Evolutionary conservation across 495 filamentous ascomycete species (phyloP), one percentile per base, ranked within the genome.

Genomic region (Aspergillus asperescens): DNA sequence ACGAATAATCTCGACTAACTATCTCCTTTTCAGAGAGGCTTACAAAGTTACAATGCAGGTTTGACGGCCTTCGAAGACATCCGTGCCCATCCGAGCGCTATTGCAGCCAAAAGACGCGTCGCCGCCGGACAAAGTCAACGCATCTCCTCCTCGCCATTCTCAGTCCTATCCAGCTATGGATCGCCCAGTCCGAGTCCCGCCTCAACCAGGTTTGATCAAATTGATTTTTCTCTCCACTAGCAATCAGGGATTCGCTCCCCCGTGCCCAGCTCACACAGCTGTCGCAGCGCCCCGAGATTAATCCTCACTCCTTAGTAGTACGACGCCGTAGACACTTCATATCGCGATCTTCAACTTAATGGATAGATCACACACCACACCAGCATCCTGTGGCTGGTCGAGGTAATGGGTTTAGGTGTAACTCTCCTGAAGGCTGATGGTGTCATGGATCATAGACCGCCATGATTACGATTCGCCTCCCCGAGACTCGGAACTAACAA

Each of bases 111-210:
- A 35, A 16, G n/a, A 35, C 44, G 44, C 44, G 44, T 24, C 29
- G n/a, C 20, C 44, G 18, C 27, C 7, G 37, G 2, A 2, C 20
- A 15, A 24, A 18, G 32, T n/a, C 44, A 5, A 22, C 15, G 16
- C 15, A 46, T 46, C 43, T n/a, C n/a, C n/a, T n/a, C n/a, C n/a
- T 32, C 27, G 43, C 43, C 43, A 20, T 46, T 20, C 24, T 13
- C 20, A 20, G 25, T 35, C 52, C 43, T 49, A 55, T 52, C 45
- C 43, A 59, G 52, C 27, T 46, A 60, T 60, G 57, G 57, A 60
- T 60, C 57, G 46, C 45, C 50, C 43, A 46, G 43, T 45, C 42
- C 18, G 8, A 54, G 56, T 55, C 56, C 58, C 54, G 51, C 54
- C 48, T 37, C 32, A 49, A 43, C 46, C 56, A 35, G 50, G 38